Conservation (phyloP, 176 grass and related monocot species). For the Alloteropsis semialata region DNA sequence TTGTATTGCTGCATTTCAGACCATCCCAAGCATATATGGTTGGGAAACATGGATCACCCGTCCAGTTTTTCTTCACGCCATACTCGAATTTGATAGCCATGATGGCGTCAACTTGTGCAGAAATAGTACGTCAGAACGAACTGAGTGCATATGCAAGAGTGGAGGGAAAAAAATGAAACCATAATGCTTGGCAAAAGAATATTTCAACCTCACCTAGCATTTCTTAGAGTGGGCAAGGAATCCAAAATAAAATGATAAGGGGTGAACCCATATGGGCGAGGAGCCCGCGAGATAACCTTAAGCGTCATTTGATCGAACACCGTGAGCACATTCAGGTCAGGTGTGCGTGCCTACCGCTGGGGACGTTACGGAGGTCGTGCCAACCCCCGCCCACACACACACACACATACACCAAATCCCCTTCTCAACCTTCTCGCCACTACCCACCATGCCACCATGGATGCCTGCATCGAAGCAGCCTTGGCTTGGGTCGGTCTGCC, state of each 20-base stretch:
- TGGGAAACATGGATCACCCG: conserved; percentile 49
- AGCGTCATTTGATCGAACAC: neutral
- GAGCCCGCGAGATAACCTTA: no score
- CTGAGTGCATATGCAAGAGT: neutral
- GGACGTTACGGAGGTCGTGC: no score
- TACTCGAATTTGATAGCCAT: conserved; percentile 28
- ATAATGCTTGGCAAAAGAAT: neutral
- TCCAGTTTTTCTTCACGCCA: conserved; percentile 31
- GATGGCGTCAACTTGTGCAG: conserved; percentile 27
- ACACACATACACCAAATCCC: no score
- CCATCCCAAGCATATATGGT: conserved; percentile 29
- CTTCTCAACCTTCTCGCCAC: no score
- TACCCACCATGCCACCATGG: no score
- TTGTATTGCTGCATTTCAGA: conserved; percentile 26
- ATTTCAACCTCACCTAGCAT: neutral
- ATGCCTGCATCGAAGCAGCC: no score
- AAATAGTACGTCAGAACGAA: neutral
- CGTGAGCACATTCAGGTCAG: neutral
- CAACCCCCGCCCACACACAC: no score
- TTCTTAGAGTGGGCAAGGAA: neutral
- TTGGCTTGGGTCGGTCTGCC: no score
- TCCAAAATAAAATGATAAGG: neutral
- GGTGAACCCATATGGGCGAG: neutral
- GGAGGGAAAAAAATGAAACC: neutral
- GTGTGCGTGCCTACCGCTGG: no score